Evolutionary conservation across 441 rosid species (phyloP), one percentile per base, ranked within the genome.

Genomic region (Euphorbia corollata): DNA sequence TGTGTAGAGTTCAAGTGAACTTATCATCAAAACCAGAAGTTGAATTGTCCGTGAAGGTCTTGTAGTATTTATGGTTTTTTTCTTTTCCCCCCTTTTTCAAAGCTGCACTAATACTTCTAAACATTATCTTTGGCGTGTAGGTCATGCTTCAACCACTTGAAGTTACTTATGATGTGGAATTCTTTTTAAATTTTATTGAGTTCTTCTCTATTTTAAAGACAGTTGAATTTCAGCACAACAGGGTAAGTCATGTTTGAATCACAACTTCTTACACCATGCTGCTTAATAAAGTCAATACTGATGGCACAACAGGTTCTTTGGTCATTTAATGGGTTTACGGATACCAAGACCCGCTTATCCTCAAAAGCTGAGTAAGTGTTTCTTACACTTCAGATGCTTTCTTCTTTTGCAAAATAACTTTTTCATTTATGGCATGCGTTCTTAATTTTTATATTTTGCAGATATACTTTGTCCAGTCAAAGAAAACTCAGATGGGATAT

Each of bases 311-410:
- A 94, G 97, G 92, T 91, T 56, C 74, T 94, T 73, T 82, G 80
- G 63, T 87, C 96, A 6, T 78, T 91, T 38, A 81, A 87, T 81
- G 89, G 88, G 74, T 83, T 94, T 67, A 80, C 80, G 74, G 86
- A 85, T 75, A 78, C 73, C 62, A 82, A 77, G 71, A 82, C 88
- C 23, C 92, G 97, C 63, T 60, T 94, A 68, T 73, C 73, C 56
- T 84, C 96, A 34, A 94, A 94, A 83, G 81, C 85, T 50, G 86
- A 82, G 99, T 92, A 74, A 87, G 97, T 83, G 65, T 66, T 70
- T 75, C 64, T 63, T 59, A 50, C 64, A 39, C 63, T 73, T 67
- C 16, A 38, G 55, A 27, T 27, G 32, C 32, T 27, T 4, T 39
- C 51, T 64, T 8, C 50, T 48, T 39, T 55, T 68, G 27, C 47